Evolutionary conservation across 108 stramenopile species (phyloP).

Genomic region (Parietichytrium sp.): DNA sequence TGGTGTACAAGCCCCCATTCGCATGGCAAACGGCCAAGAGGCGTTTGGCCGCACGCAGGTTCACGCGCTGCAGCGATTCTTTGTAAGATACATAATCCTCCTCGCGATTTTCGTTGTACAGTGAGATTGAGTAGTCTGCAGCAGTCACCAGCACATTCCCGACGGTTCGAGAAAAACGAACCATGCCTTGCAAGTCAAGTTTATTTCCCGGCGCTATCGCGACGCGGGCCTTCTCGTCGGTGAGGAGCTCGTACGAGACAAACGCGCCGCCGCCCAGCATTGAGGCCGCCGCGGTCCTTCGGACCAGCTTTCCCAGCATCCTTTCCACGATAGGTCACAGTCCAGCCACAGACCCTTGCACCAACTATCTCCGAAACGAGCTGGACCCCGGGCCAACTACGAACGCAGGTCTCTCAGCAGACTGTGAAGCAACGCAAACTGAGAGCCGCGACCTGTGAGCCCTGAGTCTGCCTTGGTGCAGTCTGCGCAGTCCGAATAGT

Average conservation of each 20-base stretch:
- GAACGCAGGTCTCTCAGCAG: no score
- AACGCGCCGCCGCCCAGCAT: neutral
- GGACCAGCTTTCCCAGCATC: neutral
- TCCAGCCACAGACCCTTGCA: no score
- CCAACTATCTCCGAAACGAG: no score
- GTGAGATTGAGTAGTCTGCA: neutral
- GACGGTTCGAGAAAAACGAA: neutral
- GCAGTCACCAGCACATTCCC: conserved; percentile 31
- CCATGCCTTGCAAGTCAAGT: conserved; percentile 10
- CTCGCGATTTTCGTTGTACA: neutral
- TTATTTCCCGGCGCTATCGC: no score
- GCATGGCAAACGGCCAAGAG: conserved; percentile 38
- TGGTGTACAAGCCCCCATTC: conserved; percentile 42
- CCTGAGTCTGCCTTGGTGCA: no score
- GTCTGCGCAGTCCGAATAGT: no score
- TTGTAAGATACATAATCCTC: conserved; percentile 10
- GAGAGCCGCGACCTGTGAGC: no score
- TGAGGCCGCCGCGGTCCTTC: neutral
- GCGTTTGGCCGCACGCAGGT: conserved; percentile 31
- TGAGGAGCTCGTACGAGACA: neutral
- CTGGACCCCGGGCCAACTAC: no score
- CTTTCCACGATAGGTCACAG: no score
- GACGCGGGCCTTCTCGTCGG: neutral
- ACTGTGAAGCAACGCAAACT: no score
- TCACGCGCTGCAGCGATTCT: neutral